Evolutionary conservation across 2,329 filamentous ascomycete species (phyloP).

Genomic region (Lizonia empirigonia): DNA sequence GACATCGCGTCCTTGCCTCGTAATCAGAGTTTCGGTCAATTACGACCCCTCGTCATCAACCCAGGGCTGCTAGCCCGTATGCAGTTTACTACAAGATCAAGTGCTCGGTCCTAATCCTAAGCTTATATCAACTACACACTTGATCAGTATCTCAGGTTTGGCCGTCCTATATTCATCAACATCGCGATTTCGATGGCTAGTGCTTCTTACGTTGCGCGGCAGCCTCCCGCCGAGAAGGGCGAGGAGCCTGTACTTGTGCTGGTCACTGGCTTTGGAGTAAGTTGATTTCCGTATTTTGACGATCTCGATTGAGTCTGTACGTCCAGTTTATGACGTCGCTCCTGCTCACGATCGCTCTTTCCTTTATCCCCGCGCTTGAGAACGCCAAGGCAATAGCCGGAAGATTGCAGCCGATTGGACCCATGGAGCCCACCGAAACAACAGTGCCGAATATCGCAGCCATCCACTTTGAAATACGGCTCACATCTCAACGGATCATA

Average conservation of each 20-base stretch:
- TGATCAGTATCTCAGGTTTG: neutral
- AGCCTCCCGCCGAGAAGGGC: conserved; percentile 35
- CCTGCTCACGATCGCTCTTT: neutral
- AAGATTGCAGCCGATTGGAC: neutral
- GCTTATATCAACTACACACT: neutral
- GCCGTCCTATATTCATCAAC: neutral
- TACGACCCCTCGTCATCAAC: conserved; percentile 8
- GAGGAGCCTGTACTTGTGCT: conserved; percentile 45
- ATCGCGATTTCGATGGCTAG: conserved; percentile 28
- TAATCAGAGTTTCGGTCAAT: neutral
- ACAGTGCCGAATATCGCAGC: neutral
- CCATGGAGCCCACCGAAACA: neutral
- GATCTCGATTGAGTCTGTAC: too few species aligned
- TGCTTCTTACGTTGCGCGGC: conserved; percentile 31
- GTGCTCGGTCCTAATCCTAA: too few species aligned
- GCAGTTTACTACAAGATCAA: conserved; percentile 22
- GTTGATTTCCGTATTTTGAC: conserved; percentile 3
- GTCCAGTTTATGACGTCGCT: neutral
- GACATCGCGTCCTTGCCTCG: neutral
- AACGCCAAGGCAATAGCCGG: neutral
- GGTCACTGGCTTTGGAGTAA: conserved; percentile 47
- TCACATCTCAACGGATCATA: too few species aligned
- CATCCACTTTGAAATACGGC: too few species aligned
- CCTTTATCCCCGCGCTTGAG: neutral
- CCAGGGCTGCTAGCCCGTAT: conserved; percentile 4